A percentile compares a stretch with the other conserved stretches of the same genome.
phyloP scores from a whole-genome alignment of 179 eudicot genomes.

The Silene vulgaris region DNA sequence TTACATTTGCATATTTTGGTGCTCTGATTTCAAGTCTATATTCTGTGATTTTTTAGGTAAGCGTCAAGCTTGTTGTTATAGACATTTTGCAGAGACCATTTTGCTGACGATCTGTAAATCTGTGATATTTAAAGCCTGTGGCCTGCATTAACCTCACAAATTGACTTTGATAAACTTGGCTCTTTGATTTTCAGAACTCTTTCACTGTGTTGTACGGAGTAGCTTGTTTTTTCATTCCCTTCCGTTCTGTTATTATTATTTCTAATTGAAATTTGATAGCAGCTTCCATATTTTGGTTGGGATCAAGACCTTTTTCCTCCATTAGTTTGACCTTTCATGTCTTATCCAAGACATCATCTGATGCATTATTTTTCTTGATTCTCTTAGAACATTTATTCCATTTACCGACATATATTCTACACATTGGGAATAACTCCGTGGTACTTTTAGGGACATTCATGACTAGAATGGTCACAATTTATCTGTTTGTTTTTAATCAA shows the following conservation, averaged over 20 bases:
- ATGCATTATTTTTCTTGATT: neutral
- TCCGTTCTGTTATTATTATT: neutral
- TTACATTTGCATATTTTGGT: neutral
- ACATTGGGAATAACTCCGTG: no score
- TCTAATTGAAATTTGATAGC: neutral
- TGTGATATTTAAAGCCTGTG: neutral
- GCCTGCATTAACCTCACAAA: no score
- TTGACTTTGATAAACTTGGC: neutral
- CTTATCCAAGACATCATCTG: neutral
- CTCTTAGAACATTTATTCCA: neutral
- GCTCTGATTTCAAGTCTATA: slow-evolving; percentile 2
- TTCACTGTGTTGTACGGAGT: neutral
- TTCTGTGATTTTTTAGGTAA: neutral
- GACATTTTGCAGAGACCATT: neutral
- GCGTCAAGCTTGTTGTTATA: neutral
- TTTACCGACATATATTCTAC: no score
- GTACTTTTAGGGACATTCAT: no score
- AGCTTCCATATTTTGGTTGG: neutral
- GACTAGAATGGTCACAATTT: no score
- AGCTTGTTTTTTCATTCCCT: neutral
- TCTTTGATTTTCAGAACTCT: neutral
- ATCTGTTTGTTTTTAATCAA: no score
- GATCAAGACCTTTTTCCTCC: neutral
- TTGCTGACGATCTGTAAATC: neutral
- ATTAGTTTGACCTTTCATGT: neutral